A percentile compares a stretch with the other conserved stretches of the same genome.
phyloP scores from a whole-genome alignment of 768 basidiomycete species.

The Goffeauzyma gilvescens region DNA sequence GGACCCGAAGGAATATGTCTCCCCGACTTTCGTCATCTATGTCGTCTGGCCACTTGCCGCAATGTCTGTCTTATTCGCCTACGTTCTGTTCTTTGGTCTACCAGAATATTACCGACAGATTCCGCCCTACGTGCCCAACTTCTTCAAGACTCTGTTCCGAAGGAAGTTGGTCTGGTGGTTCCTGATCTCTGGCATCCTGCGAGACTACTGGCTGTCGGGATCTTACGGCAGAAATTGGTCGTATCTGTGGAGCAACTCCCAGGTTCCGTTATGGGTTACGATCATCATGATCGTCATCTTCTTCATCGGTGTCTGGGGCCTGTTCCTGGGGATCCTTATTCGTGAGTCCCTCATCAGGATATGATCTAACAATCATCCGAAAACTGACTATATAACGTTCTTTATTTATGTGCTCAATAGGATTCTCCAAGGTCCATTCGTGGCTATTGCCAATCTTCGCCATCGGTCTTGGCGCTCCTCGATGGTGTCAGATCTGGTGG shows the following conservation, averaged over 20 bases:
- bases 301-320: conserved; percentile 73
- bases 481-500: conserved; percentile 97
- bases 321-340: conserved; percentile 51
- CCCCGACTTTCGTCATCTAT: conserved; percentile 71
- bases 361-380: too few relatives aligned
- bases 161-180: conserved; percentile 88
- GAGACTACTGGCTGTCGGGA: conserved; percentile 39
- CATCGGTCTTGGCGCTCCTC: conserved; percentile 76
- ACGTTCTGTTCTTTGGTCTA: conserved; percentile 65
- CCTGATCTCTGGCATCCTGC: conserved; percentile 71
- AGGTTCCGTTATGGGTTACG: conserved; percentile 66
- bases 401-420: too few relatives aligned
- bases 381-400: too few relatives aligned
- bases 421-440: conserved; percentile 81
- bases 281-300: conserved; percentile 59
- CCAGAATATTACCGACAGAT: conserved; percentile 50
- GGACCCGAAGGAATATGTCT: conserved; percentile 36
- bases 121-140: conserved; percentile 84
- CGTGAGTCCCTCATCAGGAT: conserved; percentile 21
- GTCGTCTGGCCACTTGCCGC: conserved; percentile 64
- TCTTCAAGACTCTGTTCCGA: conserved; percentile 71
- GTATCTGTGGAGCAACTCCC: conserved; percentile 65
- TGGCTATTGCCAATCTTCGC: conserved; percentile 91
- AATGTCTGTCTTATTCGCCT: conserved; percentile 57
- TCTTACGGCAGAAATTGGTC: conserved; percentile 68